Conservation (phyloP, 1,284 basidiomycete genomes). For the Phlebopus sp. region DNA sequence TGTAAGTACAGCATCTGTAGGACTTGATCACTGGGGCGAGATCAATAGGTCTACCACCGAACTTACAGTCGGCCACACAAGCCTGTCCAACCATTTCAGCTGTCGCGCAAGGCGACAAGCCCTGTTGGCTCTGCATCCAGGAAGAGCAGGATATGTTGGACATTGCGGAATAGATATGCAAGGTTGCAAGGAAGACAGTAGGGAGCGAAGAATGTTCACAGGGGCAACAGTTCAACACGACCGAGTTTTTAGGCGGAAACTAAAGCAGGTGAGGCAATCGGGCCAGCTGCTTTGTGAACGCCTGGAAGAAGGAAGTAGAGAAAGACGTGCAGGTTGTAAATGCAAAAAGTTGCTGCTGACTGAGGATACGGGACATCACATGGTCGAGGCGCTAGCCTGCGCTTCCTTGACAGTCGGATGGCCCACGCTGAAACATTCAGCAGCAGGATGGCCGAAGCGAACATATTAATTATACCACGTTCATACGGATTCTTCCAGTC, state of each 20-base stretch:
- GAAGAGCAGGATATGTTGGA: constrained; percentile 2
- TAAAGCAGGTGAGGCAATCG: background rate
- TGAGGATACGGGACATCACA: constrained; percentile 4
- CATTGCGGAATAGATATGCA: constrained; percentile 8
- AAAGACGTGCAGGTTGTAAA: background rate
- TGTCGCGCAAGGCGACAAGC: constrained; percentile 12
- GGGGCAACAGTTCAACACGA: background rate
- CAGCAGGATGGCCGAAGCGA: constrained; percentile 1
- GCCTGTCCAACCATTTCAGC: constrained; percentile 21
- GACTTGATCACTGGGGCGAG: background rate
- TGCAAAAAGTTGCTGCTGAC: background rate
- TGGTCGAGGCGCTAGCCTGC: constrained; percentile 1
- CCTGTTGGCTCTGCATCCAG: constrained; percentile 17
- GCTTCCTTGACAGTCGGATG: background rate
- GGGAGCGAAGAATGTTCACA: background rate
- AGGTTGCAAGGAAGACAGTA: background rate
- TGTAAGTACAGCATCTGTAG: constrained; percentile 17
- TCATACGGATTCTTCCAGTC: background rate
- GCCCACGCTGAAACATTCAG: constrained; percentile 3
- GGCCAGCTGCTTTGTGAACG: background rate
- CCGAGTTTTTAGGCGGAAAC: background rate
- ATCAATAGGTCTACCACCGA: background rate
- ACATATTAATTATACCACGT: constrained; percentile 1
- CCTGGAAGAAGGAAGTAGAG: background rate
- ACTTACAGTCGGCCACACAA: constrained; percentile 19